Evolutionary conservation across 208 protist species (phyloP), one percentile per base, ranked within the genome.

Genomic region (Leishmania arabica): DNA sequence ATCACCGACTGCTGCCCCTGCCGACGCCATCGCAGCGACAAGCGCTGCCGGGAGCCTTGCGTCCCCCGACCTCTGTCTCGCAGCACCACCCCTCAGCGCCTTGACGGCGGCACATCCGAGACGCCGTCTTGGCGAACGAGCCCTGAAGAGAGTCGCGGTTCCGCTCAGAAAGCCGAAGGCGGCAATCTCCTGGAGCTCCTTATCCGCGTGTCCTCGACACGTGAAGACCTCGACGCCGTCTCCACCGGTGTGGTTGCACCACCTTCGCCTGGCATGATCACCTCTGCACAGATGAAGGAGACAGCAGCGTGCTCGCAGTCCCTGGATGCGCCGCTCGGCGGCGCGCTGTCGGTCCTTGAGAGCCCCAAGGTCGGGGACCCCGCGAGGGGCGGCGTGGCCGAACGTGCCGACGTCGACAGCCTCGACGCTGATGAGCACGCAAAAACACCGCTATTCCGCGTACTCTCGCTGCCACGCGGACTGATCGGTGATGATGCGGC

Each of bases 111-210:
- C 42, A 31, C 68, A 5, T 2, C 13, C 9, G 42, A 34, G 19
- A 15, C 15, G 31, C 42, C 37, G 40, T 51, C 37, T n/a, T 15
- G 19, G 40, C 68, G 21, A 53, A 27, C 1, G 24, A 34, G 27
- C 27, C 11, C 9, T 15, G 21, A 7, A 17, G 68, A 72, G 42
- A 8, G 27, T 53, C 9, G 68, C 11, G 42, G 68, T 34, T 24
- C 21, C 21, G 24, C 47, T 60, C 49, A 45, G 58, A 21, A 21
- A 8, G 4, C 51, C 31, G 1, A 31, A 66, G 1, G 13, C 37
- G 24, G 27, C 13, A 47, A 31, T 40, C 62, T 80, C 27, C 24
- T 84, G 0, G 60, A 80, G n/a, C 70, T 80, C 11, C 58, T 78
- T 5, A 65, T 62, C 1, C 58, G 75, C 60, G 76, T 76, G 37